Percentiles rank a stretch among this genome's conserved stretches.
These are phyloP conservation scores for Aspergillus incahuasiensis DNA, from an alignment of 495 filamentous ascomycete genomes.

Conservation along the genomic window DNA sequence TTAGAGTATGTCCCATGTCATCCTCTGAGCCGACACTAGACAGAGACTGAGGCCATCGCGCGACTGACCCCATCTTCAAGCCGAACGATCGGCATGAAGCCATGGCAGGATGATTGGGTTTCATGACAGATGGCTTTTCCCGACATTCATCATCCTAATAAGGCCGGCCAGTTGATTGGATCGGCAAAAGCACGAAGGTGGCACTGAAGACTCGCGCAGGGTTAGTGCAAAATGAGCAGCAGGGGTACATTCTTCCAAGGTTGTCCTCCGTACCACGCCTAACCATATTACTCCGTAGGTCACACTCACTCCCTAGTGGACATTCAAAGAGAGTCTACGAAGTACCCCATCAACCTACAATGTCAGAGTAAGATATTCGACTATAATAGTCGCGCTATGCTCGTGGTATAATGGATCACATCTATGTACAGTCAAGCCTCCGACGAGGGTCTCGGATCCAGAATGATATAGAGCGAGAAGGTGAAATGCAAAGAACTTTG, in stretches of 20 bases:
- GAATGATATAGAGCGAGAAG: not conserved
- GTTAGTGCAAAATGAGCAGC: no score
- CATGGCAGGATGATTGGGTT: not conserved
- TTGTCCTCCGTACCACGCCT: no score
- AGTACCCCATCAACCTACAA: not conserved
- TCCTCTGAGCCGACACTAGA: not conserved
- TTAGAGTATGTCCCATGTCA: not conserved
- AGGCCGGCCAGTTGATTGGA: slow-evolving; percentile 2
- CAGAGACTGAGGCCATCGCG: not conserved
- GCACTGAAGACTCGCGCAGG: not conserved
- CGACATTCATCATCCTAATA: not conserved
- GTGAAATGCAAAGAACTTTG: slow-evolving; percentile 1
- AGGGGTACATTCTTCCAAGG: no score
- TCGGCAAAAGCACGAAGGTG: not conserved
- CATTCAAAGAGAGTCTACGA: not conserved
- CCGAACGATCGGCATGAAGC: slow-evolving; percentile 1
- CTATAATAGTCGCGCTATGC: not conserved
- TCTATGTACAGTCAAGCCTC: not conserved
- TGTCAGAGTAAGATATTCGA: not conserved
- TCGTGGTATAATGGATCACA: not conserved
- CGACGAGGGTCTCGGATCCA: not conserved
- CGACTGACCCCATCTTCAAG: not conserved
- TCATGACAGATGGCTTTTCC: not conserved
- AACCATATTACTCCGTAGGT: not conserved
- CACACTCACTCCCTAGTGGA: not conserved